A percentile compares a stretch with the other conserved stretches of the same genome.
phyloP scores from a whole-genome alignment of 495 filamentous ascomycete genomes.

The Podospora australis region DNA sequence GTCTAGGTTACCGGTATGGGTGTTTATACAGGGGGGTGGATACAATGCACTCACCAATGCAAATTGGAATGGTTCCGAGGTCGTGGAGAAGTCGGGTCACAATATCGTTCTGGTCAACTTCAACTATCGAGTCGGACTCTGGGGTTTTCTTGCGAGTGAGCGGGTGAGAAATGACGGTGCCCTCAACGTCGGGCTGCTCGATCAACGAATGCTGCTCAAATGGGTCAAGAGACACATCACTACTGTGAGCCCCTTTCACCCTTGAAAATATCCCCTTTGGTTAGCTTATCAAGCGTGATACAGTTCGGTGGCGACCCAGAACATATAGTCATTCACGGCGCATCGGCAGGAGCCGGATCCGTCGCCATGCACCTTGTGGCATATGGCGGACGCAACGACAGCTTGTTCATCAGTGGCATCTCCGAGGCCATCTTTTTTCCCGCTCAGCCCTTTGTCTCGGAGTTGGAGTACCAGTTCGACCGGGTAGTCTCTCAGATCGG shows the following conservation, averaged over 20 bases:
- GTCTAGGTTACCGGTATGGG: slow-evolving; percentile 58
- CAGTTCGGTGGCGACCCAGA: slow-evolving; percentile 69
- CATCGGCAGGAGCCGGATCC: slow-evolving; percentile 63
- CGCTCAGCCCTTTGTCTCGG: slow-evolving; percentile 30
- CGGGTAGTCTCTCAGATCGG: slow-evolving; percentile 23
- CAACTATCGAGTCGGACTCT: slow-evolving; percentile 68
- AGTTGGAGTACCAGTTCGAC: slow-evolving; percentile 42
- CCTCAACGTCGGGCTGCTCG: slow-evolving; percentile 65
- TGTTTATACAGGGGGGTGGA: slow-evolving; percentile 70
- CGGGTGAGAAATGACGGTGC: slow-evolving; percentile 48
- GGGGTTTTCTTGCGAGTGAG: slow-evolving; percentile 63
- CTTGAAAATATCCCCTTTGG: no score
- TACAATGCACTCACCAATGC: slow-evolving; percentile 57
- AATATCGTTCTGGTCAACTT: slow-evolving; percentile 66
- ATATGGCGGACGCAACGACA: slow-evolving; percentile 37
- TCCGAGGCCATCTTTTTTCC: slow-evolving; percentile 42
- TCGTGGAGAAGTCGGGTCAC: slow-evolving; percentile 52
- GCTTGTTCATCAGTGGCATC: slow-evolving; percentile 36
- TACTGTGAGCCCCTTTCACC: slow-evolving; percentile 37
- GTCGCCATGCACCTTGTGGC: slow-evolving; percentile 62
- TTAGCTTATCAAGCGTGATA: not conserved
- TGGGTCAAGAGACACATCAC: slow-evolving; percentile 66
- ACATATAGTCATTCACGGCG: slow-evolving; percentile 65
- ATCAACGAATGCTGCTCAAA: slow-evolving; percentile 58
- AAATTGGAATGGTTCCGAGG: slow-evolving; percentile 57